Evolutionary conservation across 202 grass and related monocot species (phyloP), one percentile per base, ranked within the genome.

Genomic region (Saccharum hybrid): DNA sequence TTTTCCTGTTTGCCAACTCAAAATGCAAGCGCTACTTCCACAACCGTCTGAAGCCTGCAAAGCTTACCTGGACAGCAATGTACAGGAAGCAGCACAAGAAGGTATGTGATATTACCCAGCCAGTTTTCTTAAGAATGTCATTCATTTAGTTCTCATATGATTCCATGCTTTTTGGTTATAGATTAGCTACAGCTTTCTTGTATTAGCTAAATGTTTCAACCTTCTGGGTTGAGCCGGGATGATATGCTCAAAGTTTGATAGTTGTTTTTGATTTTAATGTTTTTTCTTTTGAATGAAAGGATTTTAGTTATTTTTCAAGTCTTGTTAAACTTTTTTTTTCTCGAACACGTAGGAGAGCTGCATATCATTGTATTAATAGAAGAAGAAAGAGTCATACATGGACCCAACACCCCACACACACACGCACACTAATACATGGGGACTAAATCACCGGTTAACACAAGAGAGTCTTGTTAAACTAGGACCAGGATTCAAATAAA

Each of bases 51-150:
- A 60, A 60, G 57, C 57, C 57, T 10, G 57, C 57, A 60, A 60
- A 60, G 57, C 57, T 60, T 60, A 60, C 57, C 57, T 60, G 57
- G 57, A 60, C 57, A 60, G 57, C 57, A 60, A 60, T 60, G 57
- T 60, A 60, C 57, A 60, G 57, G 57, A 60, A 60, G 21, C 57
- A 60, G 21, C 57, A 60, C 57, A 60, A 60, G 57, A 60, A 60
- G 57, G 57, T 60, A 23, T 5, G n/a, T 59, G n/a, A 60, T 23
- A 10, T 60, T 23, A 11, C n/a, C 57, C 57, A 4, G 57, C 3
- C 2, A 10, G 23, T 9, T 23, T 60, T 60, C 52, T 57, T 45
- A 59, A 59, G 56, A 10, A 22, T 59, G 7, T 59, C 19, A 3
- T 56, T n/a, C 18, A 4, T 22, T 9, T 0, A 9, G 2, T 57